Evolutionary conservation across 2,329 filamentous ascomycete genomes (phyloP).

Genomic region (Aspergillus melleus): DNA sequence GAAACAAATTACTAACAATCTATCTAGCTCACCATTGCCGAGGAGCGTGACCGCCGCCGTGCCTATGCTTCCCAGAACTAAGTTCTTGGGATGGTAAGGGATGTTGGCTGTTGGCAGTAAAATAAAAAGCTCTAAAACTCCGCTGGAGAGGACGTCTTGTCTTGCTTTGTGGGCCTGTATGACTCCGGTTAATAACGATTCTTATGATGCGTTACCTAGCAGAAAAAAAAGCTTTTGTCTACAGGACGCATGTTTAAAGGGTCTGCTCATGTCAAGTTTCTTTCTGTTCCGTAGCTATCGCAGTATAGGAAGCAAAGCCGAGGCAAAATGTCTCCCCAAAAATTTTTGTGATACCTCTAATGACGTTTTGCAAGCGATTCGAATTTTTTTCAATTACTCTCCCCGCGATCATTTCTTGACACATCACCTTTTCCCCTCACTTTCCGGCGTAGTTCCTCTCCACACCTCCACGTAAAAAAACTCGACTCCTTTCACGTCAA

Average conservation of each 20-base stretch:
- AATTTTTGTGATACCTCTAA: slow-evolving; percentile 35
- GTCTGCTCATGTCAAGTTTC: slow-evolving; percentile 6
- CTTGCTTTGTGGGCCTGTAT: slow-evolving; percentile 38
- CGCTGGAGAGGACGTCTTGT: slow-evolving; percentile 38
- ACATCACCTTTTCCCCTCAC: neutral
- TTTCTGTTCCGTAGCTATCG: slow-evolving; percentile 30
- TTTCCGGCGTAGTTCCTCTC: neutral
- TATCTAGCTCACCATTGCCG: slow-evolving; percentile 81
- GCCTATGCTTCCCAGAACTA: slow-evolving; percentile 62
- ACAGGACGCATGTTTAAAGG: slow-evolving; percentile 8
- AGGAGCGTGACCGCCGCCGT: slow-evolving; percentile 98
- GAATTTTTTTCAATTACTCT: neutral
- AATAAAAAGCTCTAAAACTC: slow-evolving; percentile 30
- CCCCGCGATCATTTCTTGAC: neutral
- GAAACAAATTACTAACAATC: slow-evolving; percentile 20
- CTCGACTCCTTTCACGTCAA: neutral
- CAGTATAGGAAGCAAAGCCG: slow-evolving; percentile 35
- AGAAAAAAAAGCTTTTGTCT: slow-evolving; percentile 24
- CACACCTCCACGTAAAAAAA: too few species aligned
- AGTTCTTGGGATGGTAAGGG: slow-evolving; percentile 29
- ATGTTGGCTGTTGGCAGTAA: slow-evolving; percentile 20
- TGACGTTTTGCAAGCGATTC: slow-evolving; percentile 28
- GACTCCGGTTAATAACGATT: slow-evolving; percentile 30
- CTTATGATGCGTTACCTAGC: slow-evolving; percentile 19
- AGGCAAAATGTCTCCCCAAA: slow-evolving; percentile 27